Percentiles rank a stretch among this genome's conserved stretches.
phyloP scores from a whole-genome alignment of 208 protist species.

The Phytomonas serpens region DNA sequence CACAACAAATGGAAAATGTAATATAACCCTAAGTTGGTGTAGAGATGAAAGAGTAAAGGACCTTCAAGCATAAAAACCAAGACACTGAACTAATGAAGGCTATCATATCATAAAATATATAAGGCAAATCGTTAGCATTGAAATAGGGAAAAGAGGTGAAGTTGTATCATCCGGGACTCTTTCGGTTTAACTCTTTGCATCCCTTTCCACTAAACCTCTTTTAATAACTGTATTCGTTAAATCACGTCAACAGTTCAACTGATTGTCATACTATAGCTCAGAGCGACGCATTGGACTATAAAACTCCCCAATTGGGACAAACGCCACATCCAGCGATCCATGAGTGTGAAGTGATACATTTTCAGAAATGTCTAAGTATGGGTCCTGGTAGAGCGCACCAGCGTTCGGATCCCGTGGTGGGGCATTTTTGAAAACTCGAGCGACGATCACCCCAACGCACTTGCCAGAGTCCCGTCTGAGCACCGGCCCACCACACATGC shows the following conservation, averaged over 20 bases:
- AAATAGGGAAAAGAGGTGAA: neutral
- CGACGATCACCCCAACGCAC: constrained; percentile 81
- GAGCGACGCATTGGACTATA: constrained; percentile 50
- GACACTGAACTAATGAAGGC: neutral
- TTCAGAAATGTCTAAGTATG: constrained; percentile 73
- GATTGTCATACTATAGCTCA: constrained; percentile 32
- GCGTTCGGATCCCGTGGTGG: constrained; percentile 40
- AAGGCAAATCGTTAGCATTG: neutral
- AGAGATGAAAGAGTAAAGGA: neutral
- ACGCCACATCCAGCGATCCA: constrained; percentile 57
- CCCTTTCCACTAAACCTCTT: neutral
- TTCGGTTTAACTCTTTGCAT: neutral
- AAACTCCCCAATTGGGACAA: constrained; percentile 75
- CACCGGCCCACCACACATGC: constrained; percentile 84
- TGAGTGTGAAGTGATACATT: constrained; percentile 38
- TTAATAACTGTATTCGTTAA: neutral
- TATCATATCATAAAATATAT: neutral
- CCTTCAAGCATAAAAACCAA: neutral
- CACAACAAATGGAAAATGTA: neutral
- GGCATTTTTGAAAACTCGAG: constrained; percentile 47
- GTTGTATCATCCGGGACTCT: neutral
- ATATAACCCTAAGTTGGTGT: neutral
- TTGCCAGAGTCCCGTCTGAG: constrained; percentile 62
- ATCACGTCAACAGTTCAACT: neutral
- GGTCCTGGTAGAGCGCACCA: constrained; percentile 47